phyloP scores from a whole-genome alignment of 768 basidiomycete species.

The Trichaptum fuscoviolaceum region DNA sequence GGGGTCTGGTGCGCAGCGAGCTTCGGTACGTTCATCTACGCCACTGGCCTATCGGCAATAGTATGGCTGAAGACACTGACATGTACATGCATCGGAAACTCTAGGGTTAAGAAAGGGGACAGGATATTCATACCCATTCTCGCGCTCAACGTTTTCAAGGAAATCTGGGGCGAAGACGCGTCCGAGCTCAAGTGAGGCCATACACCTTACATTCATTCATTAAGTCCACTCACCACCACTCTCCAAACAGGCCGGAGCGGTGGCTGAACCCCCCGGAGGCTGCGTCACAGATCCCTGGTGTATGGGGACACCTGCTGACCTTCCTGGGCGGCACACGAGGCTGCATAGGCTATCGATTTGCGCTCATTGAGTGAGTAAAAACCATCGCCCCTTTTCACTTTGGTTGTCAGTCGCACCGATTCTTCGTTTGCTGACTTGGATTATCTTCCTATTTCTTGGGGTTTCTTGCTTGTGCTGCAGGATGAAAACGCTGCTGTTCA shows the following conservation, averaged over 20 bases:
- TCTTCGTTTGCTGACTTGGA: too few species aligned
- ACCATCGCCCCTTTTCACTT: neutral
- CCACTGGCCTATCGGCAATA: too few species aligned
- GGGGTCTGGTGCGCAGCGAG: conserved; percentile 10
- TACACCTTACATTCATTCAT: conserved; percentile 5
- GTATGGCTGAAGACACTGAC: too few species aligned
- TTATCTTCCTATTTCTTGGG: too few species aligned
- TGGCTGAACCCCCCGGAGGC: conserved; percentile 49
- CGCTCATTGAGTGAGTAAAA: conserved; percentile 50
- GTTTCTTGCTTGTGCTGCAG: neutral
- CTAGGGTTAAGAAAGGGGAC: conserved; percentile 12
- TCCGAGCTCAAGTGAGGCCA: conserved; percentile 18
- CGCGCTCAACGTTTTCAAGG: conserved; percentile 17
- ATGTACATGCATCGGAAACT: too few species aligned
- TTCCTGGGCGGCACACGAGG: conserved; percentile 63
- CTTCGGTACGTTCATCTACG: conserved; percentile 13
- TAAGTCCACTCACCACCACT: neutral
- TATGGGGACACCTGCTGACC: conserved; percentile 53
- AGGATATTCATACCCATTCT: conserved; percentile 19
- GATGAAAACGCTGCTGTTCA: conserved; percentile 14
- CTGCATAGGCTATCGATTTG: conserved; percentile 65
- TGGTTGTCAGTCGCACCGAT: neutral
- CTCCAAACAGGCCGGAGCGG: conserved; percentile 59
- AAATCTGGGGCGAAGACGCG: conserved; percentile 24
- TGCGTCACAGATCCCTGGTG: conserved; percentile 44